phyloP scores from a whole-genome alignment of 805 yeast species.

The Sugiyamaella boreocaroliniensis region DNA sequence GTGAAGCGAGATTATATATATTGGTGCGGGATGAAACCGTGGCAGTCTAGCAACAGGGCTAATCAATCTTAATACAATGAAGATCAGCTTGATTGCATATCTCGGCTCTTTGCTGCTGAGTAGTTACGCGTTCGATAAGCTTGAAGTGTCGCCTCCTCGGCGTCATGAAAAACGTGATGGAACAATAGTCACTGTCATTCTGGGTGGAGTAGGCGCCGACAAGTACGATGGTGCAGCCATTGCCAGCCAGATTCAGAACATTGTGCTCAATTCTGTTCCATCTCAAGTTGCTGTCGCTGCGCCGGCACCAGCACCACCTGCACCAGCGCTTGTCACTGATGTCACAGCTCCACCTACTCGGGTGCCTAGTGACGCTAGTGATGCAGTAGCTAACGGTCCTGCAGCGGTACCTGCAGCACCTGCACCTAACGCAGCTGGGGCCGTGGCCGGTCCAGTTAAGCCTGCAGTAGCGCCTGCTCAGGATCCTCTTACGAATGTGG shows the following conservation, averaged over 20 bases:
- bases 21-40: neutral
- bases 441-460: neutral
- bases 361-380: neutral
- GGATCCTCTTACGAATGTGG: neutral
- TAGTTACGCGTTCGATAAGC: neutral
- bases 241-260: neutral
- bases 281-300: neutral
- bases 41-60: neutral
- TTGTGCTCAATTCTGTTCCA: neutral
- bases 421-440: neutral
- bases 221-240: neutral
- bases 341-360: neutral
- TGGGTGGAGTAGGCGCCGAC: neutral
- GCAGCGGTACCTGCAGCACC: neutral
- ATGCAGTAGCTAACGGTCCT: neutral
- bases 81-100: neutral
- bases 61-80: neutral
- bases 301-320: neutral
- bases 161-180: neutral
- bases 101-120: neutral
- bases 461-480: neutral
- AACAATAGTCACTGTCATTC: neutral
- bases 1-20: neutral
- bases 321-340: neutral
- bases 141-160: neutral